These are phyloP conservation scores for Pythium brassicae DNA, from an alignment of 352 stramenopile species.

Conservation along the genomic window DNA sequence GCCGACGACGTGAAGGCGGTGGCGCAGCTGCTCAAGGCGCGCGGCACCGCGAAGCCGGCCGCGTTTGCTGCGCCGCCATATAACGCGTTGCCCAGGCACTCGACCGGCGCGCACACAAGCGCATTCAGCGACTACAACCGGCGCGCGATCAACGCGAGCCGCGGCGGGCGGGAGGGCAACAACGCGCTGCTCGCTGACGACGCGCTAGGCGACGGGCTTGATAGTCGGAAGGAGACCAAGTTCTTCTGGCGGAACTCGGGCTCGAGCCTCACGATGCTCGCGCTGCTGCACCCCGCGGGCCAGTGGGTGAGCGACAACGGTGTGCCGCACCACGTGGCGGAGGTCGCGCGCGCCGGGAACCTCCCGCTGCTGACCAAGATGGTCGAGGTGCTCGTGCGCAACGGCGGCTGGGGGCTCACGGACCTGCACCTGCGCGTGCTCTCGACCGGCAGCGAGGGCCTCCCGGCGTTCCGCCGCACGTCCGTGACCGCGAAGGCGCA, in stretches of 20 bases:
- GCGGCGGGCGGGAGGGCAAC: constrained; percentile 70
- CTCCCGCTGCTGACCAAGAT: constrained; percentile 31
- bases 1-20: constrained; percentile 43
- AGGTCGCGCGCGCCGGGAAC: constrained; percentile 26
- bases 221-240: constrained; percentile 7
- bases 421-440: constrained; percentile 56
- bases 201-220: not conserved
- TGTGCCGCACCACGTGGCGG: constrained; percentile 18
- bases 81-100: constrained; percentile 55
- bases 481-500: constrained; percentile 65
- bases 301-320: constrained; percentile 32
- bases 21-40: constrained; percentile 38
- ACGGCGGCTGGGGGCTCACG: constrained; percentile 59
- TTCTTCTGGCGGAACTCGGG: constrained; percentile 39
- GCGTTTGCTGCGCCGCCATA: constrained; percentile 34
- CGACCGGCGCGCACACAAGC: constrained; percentile 72
- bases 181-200: constrained; percentile 58
- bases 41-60: constrained; percentile 29
- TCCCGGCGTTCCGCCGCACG: constrained; percentile 49
- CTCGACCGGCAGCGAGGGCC: constrained; percentile 24
- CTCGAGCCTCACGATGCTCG: constrained; percentile 58
- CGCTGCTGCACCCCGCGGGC: constrained; percentile 58
- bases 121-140: constrained; percentile 80
- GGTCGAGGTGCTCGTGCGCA: constrained; percentile 32
- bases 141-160: constrained; percentile 78